Evolutionary conservation across 106 monocot species (phyloP), one percentile per base, ranked within the genome.

Genomic region (Amphibolis antarctica): DNA sequence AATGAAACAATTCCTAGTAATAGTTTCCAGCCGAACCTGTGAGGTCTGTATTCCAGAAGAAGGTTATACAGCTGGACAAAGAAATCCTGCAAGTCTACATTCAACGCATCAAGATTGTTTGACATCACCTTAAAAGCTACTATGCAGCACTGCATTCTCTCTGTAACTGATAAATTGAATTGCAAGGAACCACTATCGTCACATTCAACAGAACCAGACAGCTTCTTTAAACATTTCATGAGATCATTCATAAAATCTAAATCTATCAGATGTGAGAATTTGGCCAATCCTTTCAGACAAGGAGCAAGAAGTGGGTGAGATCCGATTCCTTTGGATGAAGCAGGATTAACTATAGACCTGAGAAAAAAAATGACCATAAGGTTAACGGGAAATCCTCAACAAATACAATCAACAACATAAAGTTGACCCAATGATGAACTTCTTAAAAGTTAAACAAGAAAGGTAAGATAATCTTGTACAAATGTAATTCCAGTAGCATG

Each of bases 241-340:
- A 98, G 71, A 65, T 85, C 91, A 46, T 84, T 78, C 91, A 98
- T 88, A 74, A 87, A 91, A 66, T 87, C 81, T 59, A 98, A 65
- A 73, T 98, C 98, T 64, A 98, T 91, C 69, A 98, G 72, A 75
- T 98, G 91, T 45, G 98, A 91, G 60, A 91, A 98, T 66, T 91
- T 98, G 49, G 80, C 91, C 46, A 98, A 66, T 27, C 98, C 91
- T 47, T 59, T 78, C 79, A 98, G 71, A 73, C 98, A 98, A 42
- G 87, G 70, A 72, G 72, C 80, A 72, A 98, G 91, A 27, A 98
- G 58, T 28, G 98, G 96, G 51, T 83, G 82, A 28, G 62, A 5
- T 21, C 36, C 78, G 62, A 42, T 68, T 20, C 70, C 78, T 71
- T 50, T 62, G 59, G 62, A 64, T 17, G 52, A 13, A 60, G 51